These are phyloP conservation scores for Yarrowia porcina DNA, from an alignment of 805 yeast species.

Conservation along the genomic window DNA sequence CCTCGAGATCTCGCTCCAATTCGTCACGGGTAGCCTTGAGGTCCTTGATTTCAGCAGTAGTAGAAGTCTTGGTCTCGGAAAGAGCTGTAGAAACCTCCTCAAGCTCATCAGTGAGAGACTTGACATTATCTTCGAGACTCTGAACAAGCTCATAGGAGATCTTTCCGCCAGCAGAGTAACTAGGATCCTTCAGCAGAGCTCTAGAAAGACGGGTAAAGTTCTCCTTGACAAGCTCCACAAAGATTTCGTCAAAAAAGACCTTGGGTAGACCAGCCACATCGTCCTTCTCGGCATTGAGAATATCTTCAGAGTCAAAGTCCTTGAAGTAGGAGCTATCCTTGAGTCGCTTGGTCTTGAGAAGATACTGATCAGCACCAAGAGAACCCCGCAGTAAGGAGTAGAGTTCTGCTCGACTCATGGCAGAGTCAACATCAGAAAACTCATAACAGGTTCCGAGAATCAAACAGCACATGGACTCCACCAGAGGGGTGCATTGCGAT, in stretches of 20 bases:
- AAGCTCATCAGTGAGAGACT: slow-evolving; percentile 29
- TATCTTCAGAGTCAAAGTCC: slow-evolving; percentile 52
- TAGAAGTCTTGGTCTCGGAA: slow-evolving; percentile 37
- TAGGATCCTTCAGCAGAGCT: slow-evolving; percentile 72
- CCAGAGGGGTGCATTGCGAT: slow-evolving; percentile 45
- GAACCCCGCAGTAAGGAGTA: slow-evolving; percentile 61
- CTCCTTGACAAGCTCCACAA: slow-evolving; percentile 64
- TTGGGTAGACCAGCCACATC: slow-evolving; percentile 78
- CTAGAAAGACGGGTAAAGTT: slow-evolving; percentile 64
- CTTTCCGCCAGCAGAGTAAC: slow-evolving; percentile 62
- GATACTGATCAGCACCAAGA: slow-evolving; percentile 78
- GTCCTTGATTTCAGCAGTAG: slow-evolving; percentile 32
- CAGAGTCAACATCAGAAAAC: slow-evolving; percentile 59
- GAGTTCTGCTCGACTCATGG: slow-evolving; percentile 53
- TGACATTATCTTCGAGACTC: slow-evolving; percentile 37
- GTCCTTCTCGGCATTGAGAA: slow-evolving; percentile 56
- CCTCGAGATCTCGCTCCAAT: slow-evolving; percentile 41
- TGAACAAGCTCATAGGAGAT: slow-evolving; percentile 59
- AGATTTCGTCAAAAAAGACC: slow-evolving; percentile 65
- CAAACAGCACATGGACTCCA: slow-evolving; percentile 69
- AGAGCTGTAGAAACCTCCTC: slow-evolving; percentile 29
- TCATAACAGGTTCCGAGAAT: slow-evolving; percentile 78
- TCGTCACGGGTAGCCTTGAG: slow-evolving; percentile 31
- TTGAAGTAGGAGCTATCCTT: slow-evolving; percentile 56
- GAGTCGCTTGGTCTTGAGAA: slow-evolving; percentile 68